These are phyloP conservation scores for Populus davidiana DNA, from an alignment of 345 rosid species.

Conservation along the genomic window DNA sequence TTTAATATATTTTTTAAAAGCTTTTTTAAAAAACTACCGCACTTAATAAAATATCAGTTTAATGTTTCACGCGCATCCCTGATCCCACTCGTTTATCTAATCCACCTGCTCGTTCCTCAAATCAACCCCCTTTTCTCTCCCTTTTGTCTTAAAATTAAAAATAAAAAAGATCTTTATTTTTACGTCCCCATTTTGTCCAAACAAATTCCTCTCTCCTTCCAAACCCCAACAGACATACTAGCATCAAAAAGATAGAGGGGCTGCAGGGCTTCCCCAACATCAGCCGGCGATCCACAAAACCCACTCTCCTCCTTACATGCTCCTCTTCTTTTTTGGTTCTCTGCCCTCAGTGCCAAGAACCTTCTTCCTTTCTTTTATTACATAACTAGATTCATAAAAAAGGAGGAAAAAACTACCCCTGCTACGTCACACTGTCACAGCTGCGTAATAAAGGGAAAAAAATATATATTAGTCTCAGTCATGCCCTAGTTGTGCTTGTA, in stretches of 20 bases:
- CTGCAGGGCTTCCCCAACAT: background rate
- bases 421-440: background rate
- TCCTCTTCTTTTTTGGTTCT: background rate
- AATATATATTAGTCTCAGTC: background rate
- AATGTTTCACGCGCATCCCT: too few relatives aligned
- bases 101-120: background rate
- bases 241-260: background rate
- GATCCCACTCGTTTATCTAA: background rate
- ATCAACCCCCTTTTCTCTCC: background rate
- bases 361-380: background rate
- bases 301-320: background rate
- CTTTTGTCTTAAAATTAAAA: background rate
- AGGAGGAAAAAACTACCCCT: background rate
- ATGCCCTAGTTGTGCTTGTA: slow-evolving; percentile 37
- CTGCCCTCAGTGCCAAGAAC: background rate
- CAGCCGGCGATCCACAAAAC: background rate
- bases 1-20: too few relatives aligned
- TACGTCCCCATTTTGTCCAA: background rate
- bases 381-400: background rate
- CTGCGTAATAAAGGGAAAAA: background rate
- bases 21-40: too few relatives aligned
- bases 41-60: too few relatives aligned
- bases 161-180: background rate
- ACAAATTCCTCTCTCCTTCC: background rate
- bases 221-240: too few relatives aligned